Evolutionary conservation across 148 eudicot species (phyloP).

Genomic region (Rhododendron kiyosumense): DNA sequence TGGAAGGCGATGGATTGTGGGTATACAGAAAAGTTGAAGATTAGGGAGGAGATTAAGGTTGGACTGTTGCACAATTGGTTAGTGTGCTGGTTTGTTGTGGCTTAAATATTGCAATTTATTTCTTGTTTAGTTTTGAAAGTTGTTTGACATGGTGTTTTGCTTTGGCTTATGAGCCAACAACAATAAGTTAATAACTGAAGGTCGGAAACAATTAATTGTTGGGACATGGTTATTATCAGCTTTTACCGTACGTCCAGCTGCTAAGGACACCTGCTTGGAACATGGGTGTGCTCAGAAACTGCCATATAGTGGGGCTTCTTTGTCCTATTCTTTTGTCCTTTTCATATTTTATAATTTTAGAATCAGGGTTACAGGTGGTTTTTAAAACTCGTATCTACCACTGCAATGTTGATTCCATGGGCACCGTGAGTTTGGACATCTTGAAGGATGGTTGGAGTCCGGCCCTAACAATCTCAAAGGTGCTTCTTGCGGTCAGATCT

Average conservation of each 20-base stretch:
- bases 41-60: background rate
- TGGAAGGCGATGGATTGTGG: background rate
- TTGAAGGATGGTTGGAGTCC: slow-evolving; percentile 96
- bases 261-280: background rate
- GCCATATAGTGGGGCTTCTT: background rate
- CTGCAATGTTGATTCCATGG: slow-evolving; percentile 86
- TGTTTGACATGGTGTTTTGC: background rate
- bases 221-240: background rate
- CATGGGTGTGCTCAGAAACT: background rate
- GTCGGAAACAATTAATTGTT: background rate
- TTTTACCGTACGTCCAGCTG: background rate
- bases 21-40: background rate
- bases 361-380: slow-evolving; percentile 60
- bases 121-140: background rate
- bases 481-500: slow-evolving; percentile 65
- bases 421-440: slow-evolving; percentile 67
- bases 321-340: background rate
- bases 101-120: background rate
- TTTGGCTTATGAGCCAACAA: background rate
- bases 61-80: background rate
- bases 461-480: slow-evolving; percentile 77
- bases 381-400: slow-evolving; percentile 89
- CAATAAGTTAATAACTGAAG: background rate
- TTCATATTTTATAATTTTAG: slow-evolving; percentile 17
- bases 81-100: background rate